phyloP scores from a whole-genome alignment of 106 monocot genomes.

The Dendrobium huoshanense region DNA sequence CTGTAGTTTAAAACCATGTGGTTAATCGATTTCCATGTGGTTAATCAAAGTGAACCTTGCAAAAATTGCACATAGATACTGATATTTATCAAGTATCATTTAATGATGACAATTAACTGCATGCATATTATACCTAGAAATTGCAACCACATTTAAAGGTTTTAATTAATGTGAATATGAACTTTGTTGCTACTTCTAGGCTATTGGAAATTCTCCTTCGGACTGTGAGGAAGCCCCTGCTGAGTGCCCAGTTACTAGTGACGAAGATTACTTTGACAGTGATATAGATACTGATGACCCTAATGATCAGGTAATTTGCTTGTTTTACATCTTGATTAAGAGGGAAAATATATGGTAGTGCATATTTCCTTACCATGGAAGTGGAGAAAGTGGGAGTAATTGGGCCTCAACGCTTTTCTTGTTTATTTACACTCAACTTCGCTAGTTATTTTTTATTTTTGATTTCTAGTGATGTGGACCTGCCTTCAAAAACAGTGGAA shows the following conservation, averaged over 20 bases:
- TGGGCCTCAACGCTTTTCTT: neutral
- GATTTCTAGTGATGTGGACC: neutral
- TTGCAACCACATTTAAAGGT: neutral
- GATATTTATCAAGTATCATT: neutral
- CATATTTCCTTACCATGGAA: neutral
- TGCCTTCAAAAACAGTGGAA: neutral
- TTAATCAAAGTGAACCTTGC: neutral
- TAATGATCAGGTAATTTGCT: slow-evolving; percentile 3
- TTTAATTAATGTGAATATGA: neutral
- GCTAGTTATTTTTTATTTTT: neutral
- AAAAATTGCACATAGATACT: neutral
- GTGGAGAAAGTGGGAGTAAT: neutral
- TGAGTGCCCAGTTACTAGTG: slow-evolving; percentile 1
- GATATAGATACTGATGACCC: neutral
- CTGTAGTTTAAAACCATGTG: neutral
- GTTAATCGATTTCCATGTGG: neutral
- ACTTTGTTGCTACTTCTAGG: neutral
- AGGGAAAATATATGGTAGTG: neutral
- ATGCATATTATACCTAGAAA: slow-evolving; percentile 3
- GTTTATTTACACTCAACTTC: neutral
- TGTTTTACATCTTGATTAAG: neutral
- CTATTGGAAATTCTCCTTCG: neutral
- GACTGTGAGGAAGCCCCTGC: neutral
- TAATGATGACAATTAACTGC: neutral
- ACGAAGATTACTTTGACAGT: neutral